These are phyloP conservation scores for Puccinia triticina DNA, from an alignment of 1,284 basidiomycete genomes.

Conservation along the genomic window DNA sequence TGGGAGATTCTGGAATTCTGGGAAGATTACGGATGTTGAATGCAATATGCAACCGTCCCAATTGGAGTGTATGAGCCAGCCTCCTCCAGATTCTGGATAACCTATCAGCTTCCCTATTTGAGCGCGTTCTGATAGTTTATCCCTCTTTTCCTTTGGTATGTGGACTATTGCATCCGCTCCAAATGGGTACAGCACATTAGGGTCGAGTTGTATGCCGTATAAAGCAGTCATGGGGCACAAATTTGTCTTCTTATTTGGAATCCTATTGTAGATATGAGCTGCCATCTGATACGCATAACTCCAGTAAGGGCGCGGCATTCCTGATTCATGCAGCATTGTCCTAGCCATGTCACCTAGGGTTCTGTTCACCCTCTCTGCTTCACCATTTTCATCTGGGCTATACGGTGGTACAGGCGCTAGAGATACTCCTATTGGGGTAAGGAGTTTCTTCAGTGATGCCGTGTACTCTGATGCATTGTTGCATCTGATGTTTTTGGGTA, in stretches of 20 bases:
- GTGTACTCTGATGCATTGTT: background rate
- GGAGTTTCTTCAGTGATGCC: background rate
- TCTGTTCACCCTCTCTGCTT: background rate
- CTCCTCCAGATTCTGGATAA: too few species aligned
- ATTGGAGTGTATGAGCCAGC: too few species aligned
- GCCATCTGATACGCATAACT: background rate
- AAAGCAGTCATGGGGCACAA: background rate
- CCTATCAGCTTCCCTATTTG: too few species aligned
- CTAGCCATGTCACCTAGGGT: constrained; percentile 17
- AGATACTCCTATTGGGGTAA: background rate
- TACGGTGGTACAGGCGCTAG: background rate
- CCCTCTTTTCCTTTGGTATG: too few species aligned
- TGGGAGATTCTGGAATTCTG: too few species aligned
- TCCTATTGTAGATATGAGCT: background rate
- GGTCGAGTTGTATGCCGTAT: background rate
- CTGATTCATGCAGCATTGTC: background rate
- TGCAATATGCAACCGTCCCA: too few species aligned
- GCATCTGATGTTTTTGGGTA: too few species aligned
- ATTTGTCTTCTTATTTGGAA: background rate
- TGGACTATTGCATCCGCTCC: too few species aligned
- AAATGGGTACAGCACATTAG: background rate
- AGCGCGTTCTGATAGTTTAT: too few species aligned
- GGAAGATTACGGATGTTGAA: too few species aligned
- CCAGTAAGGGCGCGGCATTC: background rate
- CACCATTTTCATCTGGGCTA: background rate